phyloP scores from a whole-genome alignment of 176 grass and related monocot species.

The Poa annua region DNA sequence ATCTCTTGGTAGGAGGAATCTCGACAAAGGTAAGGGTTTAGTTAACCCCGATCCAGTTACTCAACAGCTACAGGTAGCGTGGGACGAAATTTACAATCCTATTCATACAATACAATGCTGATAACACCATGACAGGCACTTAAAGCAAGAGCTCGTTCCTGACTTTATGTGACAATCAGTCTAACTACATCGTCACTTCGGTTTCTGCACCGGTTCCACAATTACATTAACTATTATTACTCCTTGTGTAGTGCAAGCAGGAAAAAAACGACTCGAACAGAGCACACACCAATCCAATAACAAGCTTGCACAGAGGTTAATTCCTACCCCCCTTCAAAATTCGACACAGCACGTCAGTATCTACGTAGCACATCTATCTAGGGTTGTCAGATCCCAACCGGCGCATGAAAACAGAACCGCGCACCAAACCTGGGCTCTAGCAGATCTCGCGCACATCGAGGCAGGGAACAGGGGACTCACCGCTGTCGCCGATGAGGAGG shows the following conservation, averaged over 20 bases:
- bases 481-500: constrained; percentile 66
- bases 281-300: neutral
- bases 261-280: neutral
- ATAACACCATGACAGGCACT: no score
- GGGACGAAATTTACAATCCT: no score
- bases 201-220: neutral
- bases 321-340: constrained; percentile 17
- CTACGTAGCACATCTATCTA: neutral
- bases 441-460: constrained; percentile 48
- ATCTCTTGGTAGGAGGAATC: neutral
- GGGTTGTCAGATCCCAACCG: constrained; percentile 24
- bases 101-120: no score
- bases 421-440: neutral
- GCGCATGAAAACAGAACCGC: neutral
- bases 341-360: neutral
- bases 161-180: no score
- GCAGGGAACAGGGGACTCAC: constrained; percentile 23
- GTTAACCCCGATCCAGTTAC: no score
- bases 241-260: neutral
- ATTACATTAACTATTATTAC: neutral
- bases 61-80: no score
- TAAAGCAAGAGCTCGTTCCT: no score
- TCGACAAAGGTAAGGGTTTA: no score
- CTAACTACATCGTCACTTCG: neutral
- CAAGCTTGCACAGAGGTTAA: no score